Base-by-base conservation (phyloP, 176 grass and related monocot species). In the Musa troglodytarum region DNA sequence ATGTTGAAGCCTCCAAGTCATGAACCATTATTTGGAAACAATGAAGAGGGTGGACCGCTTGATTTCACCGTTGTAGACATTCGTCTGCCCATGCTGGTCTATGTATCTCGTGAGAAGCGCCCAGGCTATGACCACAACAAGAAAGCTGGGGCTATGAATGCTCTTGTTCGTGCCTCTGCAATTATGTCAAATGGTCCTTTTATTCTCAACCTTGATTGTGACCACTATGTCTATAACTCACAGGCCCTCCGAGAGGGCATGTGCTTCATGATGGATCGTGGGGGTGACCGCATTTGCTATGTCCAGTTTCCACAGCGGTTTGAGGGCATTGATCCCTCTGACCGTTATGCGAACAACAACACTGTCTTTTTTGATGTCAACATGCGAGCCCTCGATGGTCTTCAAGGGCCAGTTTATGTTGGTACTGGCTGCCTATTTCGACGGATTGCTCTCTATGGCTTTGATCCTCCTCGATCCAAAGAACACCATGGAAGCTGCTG, bases 111-210 rank as follows among this genome's bases (percentile, higher is more conserved):
- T 73, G 95, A 99, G 81, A 99, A 99, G 61, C 95, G 95, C 34
- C 95, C 95, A 2, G 90, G 95, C 57, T 99, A 99, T 77, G 95
- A 99, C 74, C 95, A 99, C 84, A 99, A 99, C 88, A 99, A 99
- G 82, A 99, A 99, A 84, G 95, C 95, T 17, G 95, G 95, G 75
- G 95, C 95, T 0, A 99, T 99, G 95, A 99, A 99, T 49, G 91
- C 95, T 12, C 91, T 99, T 17, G 95, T 99, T 54, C 90, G 95
- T 52, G 79, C 91, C 62, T 94, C 91, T 12, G 95, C 95, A 49
- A 86, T 99, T 70, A 99, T 99, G 95, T 99, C 95, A 49, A 99
- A 99, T 71, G 95, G 91, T n/a, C 95, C 95, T 52, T 99, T 99
- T 81, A 99, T 99, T 49, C 95, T 99, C 76, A 98, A 93, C 75